phyloP scores from a whole-genome alignment of 305 asterid genomes.

The Nicotiana rustica region DNA sequence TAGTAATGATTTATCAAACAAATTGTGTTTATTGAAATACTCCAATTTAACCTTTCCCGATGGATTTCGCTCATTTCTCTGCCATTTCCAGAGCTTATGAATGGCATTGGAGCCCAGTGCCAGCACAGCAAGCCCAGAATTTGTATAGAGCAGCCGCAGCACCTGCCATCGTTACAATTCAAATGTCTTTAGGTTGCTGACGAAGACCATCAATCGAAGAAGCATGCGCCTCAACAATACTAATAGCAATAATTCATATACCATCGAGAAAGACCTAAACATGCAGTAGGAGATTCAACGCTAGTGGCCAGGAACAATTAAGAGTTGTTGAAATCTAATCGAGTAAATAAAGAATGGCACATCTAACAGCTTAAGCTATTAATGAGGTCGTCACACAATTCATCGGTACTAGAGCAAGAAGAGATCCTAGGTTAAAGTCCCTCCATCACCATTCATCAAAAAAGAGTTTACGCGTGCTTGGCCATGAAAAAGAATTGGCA shows the following conservation, averaged over 20 bases:
- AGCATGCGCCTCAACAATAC: neutral
- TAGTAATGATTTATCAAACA: neutral
- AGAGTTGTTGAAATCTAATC: neutral
- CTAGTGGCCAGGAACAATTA: constrained; percentile 34
- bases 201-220: constrained; percentile 15
- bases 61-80: constrained; percentile 87
- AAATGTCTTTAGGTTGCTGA: constrained; percentile 24
- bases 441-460: constrained; percentile 17
- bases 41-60: constrained; percentile 75
- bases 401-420: neutral
- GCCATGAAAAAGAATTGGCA: neutral
- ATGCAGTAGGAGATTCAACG: constrained; percentile 31
- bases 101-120: constrained; percentile 89
- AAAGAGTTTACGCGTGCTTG: neutral
- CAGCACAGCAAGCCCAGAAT: constrained; percentile 79
- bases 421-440: neutral
- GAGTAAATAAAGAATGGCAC: neutral
- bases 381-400: neutral
- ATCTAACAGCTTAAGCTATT: neutral
- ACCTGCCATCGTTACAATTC: constrained; percentile 53
- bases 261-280: constrained; percentile 27
- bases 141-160: constrained; percentile 81
- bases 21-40: neutral
- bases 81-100: constrained; percentile 99
- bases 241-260: constrained; percentile 18